A percentile compares a stretch with the other conserved stretches of the same genome.
phyloP scores from a whole-genome alignment of 1,284 basidiomycete genomes.

The Agaricales sp. region DNA sequence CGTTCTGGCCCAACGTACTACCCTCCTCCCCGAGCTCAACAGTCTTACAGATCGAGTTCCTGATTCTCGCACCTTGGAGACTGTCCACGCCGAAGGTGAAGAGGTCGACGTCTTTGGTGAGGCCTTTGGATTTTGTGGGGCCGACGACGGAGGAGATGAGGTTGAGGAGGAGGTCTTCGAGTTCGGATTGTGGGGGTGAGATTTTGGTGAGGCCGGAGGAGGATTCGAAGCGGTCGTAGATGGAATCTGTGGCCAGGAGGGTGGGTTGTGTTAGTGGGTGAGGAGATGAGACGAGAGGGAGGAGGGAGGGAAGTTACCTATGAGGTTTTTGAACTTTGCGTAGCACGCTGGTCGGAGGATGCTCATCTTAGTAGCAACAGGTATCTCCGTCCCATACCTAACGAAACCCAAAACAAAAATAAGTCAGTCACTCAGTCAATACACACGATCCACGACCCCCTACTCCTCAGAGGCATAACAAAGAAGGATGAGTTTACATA shows the following conservation, averaged over 20 bases:
- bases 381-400: conserved; percentile 24
- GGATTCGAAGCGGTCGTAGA: conserved; percentile 37
- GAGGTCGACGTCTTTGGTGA: conserved; percentile 24
- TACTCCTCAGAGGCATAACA: conserved; percentile 6
- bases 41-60: conserved; percentile 38
- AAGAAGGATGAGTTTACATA: conserved; percentile 16
- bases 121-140: conserved; percentile 16
- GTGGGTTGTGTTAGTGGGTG: not conserved
- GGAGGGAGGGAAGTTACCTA: conserved; percentile 16
- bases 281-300: not conserved
- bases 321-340: conserved; percentile 36
- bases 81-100: conserved; percentile 45
- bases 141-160: conserved; percentile 25
- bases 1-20: conserved; percentile 27
- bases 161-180: conserved; percentile 27
- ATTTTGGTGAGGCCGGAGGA: conserved; percentile 26
- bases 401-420: too few relatives aligned
- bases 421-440: conserved; percentile 7
- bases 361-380: conserved; percentile 35
- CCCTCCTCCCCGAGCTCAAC: conserved; percentile 27
- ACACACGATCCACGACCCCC: too few relatives aligned
- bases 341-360: conserved; percentile 35
- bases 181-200: conserved; percentile 15
- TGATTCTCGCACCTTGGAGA: conserved; percentile 41
- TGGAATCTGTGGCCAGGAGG: too few relatives aligned